phyloP scores from a whole-genome alignment of 2,329 filamentous ascomycete genomes.

The Emmonsiellopsis sp. region DNA sequence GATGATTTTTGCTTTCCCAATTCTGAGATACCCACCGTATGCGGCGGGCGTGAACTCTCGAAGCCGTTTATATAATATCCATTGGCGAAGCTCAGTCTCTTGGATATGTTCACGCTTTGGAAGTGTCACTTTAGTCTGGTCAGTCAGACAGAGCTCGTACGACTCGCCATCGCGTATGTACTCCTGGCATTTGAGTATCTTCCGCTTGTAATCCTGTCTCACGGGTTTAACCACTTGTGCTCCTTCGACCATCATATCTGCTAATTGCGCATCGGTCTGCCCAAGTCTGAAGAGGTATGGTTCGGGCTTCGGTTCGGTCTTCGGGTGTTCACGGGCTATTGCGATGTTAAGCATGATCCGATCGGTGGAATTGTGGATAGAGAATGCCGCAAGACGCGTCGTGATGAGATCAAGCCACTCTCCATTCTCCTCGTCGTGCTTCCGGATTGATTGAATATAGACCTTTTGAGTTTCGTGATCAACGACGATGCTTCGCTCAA shows the following conservation, averaged over 20 bases:
- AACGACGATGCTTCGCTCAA: constrained; percentile 67
- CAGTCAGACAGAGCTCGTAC: constrained; percentile 78
- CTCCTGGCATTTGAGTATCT: constrained; percentile 59
- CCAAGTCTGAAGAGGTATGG: neutral
- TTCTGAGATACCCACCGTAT: constrained; percentile 71
- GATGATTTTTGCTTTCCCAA: constrained; percentile 62
- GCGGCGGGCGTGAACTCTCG: constrained; percentile 67
- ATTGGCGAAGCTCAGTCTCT: constrained; percentile 39
- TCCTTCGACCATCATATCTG: constrained; percentile 19
- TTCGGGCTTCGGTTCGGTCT: neutral
- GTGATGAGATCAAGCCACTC: constrained; percentile 37
- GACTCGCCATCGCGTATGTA: constrained; percentile 70
- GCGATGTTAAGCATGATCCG: constrained; percentile 4
- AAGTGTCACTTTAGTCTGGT: constrained; percentile 56
- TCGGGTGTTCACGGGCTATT: neutral
- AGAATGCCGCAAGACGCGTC: constrained; percentile 18
- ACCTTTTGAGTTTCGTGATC: constrained; percentile 57
- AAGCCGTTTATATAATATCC: constrained; percentile 64
- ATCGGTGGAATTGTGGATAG: constrained; percentile 2
- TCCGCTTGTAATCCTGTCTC: constrained; percentile 49
- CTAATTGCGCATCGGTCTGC: constrained; percentile 9
- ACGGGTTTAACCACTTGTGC: constrained; percentile 27
- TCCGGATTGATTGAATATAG: constrained; percentile 59
- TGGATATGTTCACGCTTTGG: constrained; percentile 14
- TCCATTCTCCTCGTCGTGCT: constrained; percentile 29